These are phyloP conservation scores for Lachnellula suecica DNA, from an alignment of 2,329 filamentous ascomycete species.

Conservation along the genomic window DNA sequence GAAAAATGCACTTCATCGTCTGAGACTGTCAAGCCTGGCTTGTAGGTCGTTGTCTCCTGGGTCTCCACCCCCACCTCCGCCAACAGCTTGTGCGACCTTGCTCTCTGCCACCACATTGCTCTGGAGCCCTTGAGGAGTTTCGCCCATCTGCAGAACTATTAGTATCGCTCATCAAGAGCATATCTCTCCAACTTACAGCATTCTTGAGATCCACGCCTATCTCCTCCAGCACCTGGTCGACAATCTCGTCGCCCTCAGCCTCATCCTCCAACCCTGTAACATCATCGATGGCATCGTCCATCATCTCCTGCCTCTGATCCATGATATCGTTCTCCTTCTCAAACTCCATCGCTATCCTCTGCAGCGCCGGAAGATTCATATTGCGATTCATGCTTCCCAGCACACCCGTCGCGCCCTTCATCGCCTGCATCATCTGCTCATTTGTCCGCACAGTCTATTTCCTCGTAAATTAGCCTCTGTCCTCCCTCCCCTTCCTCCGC, in stretches of 20 bases:
- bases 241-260: slow-evolving; percentile 94
- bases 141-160: slow-evolving; percentile 70
- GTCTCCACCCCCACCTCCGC: slow-evolving; percentile 59
- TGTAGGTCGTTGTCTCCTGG: slow-evolving; percentile 86
- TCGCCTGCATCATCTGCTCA: slow-evolving; percentile 99
- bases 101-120: slow-evolving; percentile 70
- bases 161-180: slow-evolving; percentile 3
- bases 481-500: neutral
- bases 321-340: slow-evolving; percentile 99
- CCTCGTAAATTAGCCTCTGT: neutral
- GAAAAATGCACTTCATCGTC: slow-evolving; percentile 27
- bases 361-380: slow-evolving; percentile 94
- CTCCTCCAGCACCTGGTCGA: slow-evolving; percentile 94
- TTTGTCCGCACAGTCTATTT: slow-evolving; percentile 90
- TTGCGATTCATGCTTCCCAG: slow-evolving; percentile 95
- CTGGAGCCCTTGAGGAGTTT: slow-evolving; percentile 84
- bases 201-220: slow-evolving; percentile 93
- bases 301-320: slow-evolving; percentile 99
- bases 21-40: slow-evolving; percentile 83
- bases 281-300: slow-evolving; percentile 98
- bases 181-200: slow-evolving; percentile 61
- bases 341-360: slow-evolving; percentile 98
- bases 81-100: slow-evolving; percentile 83
- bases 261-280: slow-evolving; percentile 88
- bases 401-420: slow-evolving; percentile 95